A percentile compares a stretch with the other conserved stretches of the same genome.
phyloP scores from a whole-genome alignment of 225 moss, liverwort and hornwort genomes.

The Sphagnum tenellum region DNA sequence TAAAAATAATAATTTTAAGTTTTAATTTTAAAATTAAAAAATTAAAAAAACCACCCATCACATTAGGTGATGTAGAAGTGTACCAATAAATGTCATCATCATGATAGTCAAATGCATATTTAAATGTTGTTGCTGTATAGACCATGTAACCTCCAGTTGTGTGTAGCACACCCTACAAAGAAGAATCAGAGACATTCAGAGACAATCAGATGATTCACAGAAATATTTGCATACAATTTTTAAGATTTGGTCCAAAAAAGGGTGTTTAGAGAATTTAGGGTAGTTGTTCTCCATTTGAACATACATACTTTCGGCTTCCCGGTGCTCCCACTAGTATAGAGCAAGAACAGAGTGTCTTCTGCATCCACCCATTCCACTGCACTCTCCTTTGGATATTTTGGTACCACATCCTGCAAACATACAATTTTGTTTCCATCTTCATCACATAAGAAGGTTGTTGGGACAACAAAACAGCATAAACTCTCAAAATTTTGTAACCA shows the following conservation, averaged over 20 bases:
- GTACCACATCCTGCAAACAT: conserved; percentile 54
- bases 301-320: conserved; percentile 88
- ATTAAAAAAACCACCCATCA: no score
- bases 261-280: neutral
- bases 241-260: neutral
- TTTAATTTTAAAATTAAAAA: no score
- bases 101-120: conserved; percentile 56
- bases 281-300: conserved; percentile 4
- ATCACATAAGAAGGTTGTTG: neutral
- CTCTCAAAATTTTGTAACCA: no score
- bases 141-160: conserved; percentile 68
- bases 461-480: no score
- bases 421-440: neutral
- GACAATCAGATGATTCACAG: neutral
- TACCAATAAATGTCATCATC: conserved; percentile 52
- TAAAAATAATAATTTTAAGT: no score
- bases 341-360: conserved; percentile 81
- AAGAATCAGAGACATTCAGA: neutral
- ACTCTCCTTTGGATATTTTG: conserved; percentile 48
- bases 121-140: conserved; percentile 50
- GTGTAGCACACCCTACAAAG: conserved; percentile 49
- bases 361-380: conserved; percentile 97
- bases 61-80: neutral
- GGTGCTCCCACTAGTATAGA: conserved; percentile 96
- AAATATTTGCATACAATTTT: neutral